phyloP scores from a whole-genome alignment of 169 alveolate species.

The Plasmodium berghei region DNA sequence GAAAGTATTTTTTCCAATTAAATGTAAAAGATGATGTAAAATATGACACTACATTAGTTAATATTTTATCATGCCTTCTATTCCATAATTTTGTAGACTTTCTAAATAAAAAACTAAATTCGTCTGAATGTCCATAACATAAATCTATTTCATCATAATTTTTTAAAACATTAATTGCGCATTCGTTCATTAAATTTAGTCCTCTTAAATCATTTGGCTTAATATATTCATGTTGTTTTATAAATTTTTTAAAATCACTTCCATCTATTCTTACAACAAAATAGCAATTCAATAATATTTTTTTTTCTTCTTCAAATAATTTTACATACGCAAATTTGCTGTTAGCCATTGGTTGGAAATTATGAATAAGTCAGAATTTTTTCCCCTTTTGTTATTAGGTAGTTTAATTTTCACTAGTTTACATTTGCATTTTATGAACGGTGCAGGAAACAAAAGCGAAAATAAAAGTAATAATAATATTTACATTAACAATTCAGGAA shows the following conservation, averaged over 20 bases:
- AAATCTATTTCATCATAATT: slow-evolving; percentile 93
- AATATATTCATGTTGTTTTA: slow-evolving; percentile 90
- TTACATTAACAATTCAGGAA: no score
- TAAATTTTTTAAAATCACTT: slow-evolving; percentile 92
- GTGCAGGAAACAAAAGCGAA: no score
- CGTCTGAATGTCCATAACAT: slow-evolving; percentile 96
- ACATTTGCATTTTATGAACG: no score
- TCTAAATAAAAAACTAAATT: slow-evolving; percentile 83
- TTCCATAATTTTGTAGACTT: slow-evolving; percentile 77
- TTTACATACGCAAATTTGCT: slow-evolving; percentile 90
- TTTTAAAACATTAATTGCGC: slow-evolving; percentile 94
- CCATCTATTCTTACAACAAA: slow-evolving; percentile 96
- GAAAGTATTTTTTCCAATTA: slow-evolving; percentile 88
- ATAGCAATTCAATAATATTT: slow-evolving; percentile 91
- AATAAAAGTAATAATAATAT: no score
- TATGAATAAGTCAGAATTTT: no score
- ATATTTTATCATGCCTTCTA: slow-evolving; percentile 86
- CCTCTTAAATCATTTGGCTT: slow-evolving; percentile 96
- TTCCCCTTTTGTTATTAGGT: no score
- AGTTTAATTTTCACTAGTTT: no score
- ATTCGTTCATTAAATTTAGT: slow-evolving; percentile 90
- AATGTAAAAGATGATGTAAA: slow-evolving; percentile 94
- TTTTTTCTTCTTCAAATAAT: slow-evolving; percentile 90
- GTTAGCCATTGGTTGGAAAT: slow-evolving; percentile 40
- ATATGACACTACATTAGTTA: slow-evolving; percentile 91